These are phyloP conservation scores for Comarum palustre DNA, from an alignment of 306 rosid species.

Conservation along the genomic window DNA sequence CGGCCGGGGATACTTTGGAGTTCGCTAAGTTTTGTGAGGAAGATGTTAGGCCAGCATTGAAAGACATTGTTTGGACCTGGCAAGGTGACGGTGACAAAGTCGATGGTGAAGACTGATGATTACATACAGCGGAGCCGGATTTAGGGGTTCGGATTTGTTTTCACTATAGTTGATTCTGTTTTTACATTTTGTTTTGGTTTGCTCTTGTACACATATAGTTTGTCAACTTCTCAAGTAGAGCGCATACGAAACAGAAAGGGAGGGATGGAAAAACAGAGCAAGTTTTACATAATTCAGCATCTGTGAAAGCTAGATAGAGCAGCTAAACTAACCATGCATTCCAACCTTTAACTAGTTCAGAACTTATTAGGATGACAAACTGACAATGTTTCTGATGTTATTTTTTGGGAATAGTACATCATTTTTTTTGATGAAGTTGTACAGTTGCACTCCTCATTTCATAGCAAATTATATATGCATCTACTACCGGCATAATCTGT, in stretches of 20 bases:
- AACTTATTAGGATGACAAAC: neutral
- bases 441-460: neutral
- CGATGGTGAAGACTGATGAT: slow-evolving; percentile 21
- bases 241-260: neutral
- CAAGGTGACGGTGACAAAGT: slow-evolving; percentile 41
- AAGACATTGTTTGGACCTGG: slow-evolving; percentile 89
- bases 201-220: neutral
- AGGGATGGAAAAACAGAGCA: neutral
- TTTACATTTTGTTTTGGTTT: neutral
- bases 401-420: neutral
- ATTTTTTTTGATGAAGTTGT: too few relatives aligned
- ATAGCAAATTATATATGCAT: too few relatives aligned
- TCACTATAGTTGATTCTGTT: neutral
- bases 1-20: slow-evolving; percentile 73
- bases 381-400: neutral
- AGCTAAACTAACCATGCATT: neutral
- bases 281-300: neutral
- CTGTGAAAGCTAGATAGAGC: neutral
- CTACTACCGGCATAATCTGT: neutral
- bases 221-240: neutral
- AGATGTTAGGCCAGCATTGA: slow-evolving; percentile 62
- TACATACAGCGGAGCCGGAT: neutral
- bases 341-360: neutral
- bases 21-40: slow-evolving; percentile 62
- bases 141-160: neutral